Evolutionary conservation across 2,329 filamentous ascomycete genomes (phyloP).

Genomic region (Colletotrichum brevisporum): DNA sequence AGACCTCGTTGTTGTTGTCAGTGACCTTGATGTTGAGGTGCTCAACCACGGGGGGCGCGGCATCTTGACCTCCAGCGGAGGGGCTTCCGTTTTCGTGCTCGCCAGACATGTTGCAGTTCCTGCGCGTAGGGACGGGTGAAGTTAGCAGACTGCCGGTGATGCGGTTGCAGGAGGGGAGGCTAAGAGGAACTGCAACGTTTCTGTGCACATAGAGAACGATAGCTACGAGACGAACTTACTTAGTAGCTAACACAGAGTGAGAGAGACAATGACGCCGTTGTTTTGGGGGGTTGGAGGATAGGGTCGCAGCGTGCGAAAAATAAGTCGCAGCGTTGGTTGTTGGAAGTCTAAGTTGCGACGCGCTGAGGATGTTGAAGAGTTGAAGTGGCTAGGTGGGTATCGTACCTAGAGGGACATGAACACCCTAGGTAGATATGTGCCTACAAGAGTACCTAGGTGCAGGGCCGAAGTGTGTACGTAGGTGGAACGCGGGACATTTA

Average conservation of each 20-base stretch:
- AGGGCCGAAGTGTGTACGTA: background rate
- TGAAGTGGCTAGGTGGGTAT: slow-evolving; percentile 4
- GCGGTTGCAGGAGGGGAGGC: background rate
- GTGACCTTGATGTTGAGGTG: slow-evolving; percentile 99
- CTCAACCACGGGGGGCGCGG: slow-evolving; percentile 69
- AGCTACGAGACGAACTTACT: no score
- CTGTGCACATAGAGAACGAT: no score
- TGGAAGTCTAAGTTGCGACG: background rate
- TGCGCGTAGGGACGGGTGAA: background rate
- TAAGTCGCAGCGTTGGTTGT: background rate
- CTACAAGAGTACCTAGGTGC: background rate
- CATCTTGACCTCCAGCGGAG: slow-evolving; percentile 51
- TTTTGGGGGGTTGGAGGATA: no score
- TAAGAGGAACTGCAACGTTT: no score
- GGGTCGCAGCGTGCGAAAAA: no score
- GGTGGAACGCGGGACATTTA: slow-evolving; percentile 27
- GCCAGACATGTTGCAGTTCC: slow-evolving; percentile 60
- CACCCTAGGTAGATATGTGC: slow-evolving; percentile 4
- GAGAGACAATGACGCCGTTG: no score
- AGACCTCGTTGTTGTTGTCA: slow-evolving; percentile 99
- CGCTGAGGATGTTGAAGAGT: background rate
- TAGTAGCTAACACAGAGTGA: no score
- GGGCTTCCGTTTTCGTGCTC: slow-evolving; percentile 67
- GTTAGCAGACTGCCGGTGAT: slow-evolving; percentile 11
- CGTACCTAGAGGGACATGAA: slow-evolving; percentile 10